Evolutionary conservation across 2,329 filamentous ascomycete species (phyloP), one percentile per base, ranked within the genome.

Genomic region (Colletotrichum plurivorum): DNA sequence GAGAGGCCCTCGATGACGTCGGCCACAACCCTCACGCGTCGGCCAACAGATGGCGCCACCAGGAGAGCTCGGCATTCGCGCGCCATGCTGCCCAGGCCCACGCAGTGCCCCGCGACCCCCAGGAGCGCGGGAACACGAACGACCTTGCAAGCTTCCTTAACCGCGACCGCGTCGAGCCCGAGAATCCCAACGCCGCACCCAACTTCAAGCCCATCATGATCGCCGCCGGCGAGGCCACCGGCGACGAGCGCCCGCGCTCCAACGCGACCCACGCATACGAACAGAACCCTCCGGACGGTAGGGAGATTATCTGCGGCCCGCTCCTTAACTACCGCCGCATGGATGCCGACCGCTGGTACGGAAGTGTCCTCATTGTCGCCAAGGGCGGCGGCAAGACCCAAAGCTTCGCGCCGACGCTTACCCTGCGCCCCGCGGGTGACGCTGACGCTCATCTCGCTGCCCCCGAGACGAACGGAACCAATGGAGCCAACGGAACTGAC

Each of bases 311-410:
- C 15, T 91, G 89, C 73, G 93, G 93, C 0, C 93, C 93, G 20
- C 82, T 95, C 72, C 81, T 95, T 71, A 95, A 95, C 81, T 95
- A 94, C 79, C 87, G 91, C 72, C 88, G 89, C 75, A 94, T 92
- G 89, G 88, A 91, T 74, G 87, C 86, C 31, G 84, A 84, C 46
- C 82, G 81, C 48, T 98, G 95, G 95, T 85, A 93, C 74, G 95
- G 95, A 67, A 97, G 94, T 78, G 93, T 97, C 8, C 83, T 98
- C 74, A 83, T 98, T 57, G 94, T 98, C 60, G 93, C 92, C 16
- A 90, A 87, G 59, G 92, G 94, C 5, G 92, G 92, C 25, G 90
- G 87, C 67, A 81, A 88, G 75, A 83, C 84, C 20, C 87, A 89
- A 71, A 85, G 87, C 1, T 78, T 84, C 60, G 82, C 87, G 71